Percentiles rank a stretch among this genome's conserved stretches.
phyloP scores from a whole-genome alignment of 306 rosid genomes.

The Canavalia gladiata region DNA sequence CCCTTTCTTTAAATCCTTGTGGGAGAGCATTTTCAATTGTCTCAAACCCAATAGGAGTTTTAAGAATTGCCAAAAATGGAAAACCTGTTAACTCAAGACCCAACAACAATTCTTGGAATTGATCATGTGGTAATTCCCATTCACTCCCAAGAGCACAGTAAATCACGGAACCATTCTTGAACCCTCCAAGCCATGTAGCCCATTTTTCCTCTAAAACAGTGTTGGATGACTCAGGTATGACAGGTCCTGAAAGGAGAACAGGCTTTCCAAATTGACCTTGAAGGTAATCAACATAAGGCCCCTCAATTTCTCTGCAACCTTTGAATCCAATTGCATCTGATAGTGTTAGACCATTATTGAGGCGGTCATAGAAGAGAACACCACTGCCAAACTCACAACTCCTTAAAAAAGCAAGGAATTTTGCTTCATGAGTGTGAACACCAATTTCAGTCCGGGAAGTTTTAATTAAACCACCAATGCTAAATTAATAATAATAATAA shows the following conservation, averaged over 20 bases:
- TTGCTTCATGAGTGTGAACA: slow-evolving; percentile 43
- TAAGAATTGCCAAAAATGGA: slow-evolving; percentile 49
- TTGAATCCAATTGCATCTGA: slow-evolving; percentile 55
- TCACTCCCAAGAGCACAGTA: slow-evolving; percentile 53
- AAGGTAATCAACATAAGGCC: slow-evolving; percentile 47
- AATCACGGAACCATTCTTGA: slow-evolving; percentile 31
- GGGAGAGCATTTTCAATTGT: slow-evolving; percentile 48
- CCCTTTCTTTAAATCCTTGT: slow-evolving; percentile 49
- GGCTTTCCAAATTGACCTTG: slow-evolving; percentile 23
- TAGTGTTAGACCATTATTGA: not conserved
- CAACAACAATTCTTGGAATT: slow-evolving; percentile 45
- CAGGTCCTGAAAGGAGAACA: slow-evolving; percentile 50
- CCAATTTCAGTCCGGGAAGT: no score
- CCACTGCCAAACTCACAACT: slow-evolving; percentile 45
- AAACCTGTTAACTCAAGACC: slow-evolving; percentile 50
- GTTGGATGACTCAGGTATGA: slow-evolving; percentile 42
- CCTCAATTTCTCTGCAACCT: slow-evolving; percentile 52
- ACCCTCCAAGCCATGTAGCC: slow-evolving; percentile 41
- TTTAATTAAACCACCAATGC: no score
- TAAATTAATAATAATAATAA: no score
- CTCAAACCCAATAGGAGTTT: slow-evolving; percentile 46
- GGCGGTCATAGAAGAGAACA: slow-evolving; percentile 33
- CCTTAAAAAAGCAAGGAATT: not conserved
- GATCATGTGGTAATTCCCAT: not conserved
- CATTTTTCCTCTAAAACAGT: slow-evolving; percentile 39